Conservation (phyloP, 2,329 filamentous ascomycete species). For the Tolypocladium endophyticum region DNA sequence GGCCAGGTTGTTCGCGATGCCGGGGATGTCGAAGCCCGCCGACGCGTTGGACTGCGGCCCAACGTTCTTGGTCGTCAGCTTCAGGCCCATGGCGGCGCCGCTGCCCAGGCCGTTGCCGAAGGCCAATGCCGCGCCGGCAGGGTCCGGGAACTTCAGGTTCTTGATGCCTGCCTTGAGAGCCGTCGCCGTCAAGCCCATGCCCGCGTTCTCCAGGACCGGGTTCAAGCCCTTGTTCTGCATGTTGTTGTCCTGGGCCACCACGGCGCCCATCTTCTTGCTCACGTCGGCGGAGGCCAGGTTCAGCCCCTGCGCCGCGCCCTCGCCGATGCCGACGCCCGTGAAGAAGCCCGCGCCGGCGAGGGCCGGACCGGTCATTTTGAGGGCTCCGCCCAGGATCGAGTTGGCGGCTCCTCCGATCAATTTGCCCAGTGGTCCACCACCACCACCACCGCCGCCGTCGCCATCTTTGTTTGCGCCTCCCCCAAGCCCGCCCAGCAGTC, state of each 20-base stretch:
- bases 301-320: slow-evolving; percentile 13
- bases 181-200: slow-evolving; percentile 16
- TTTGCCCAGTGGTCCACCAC: background rate
- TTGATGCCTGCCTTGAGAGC: slow-evolving; percentile 13
- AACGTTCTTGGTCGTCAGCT: slow-evolving; percentile 6
- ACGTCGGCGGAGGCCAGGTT: slow-evolving; percentile 7
- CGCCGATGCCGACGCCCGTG: slow-evolving; percentile 13
- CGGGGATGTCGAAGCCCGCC: background rate
- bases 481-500: background rate
- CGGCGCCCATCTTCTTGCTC: slow-evolving; percentile 6
- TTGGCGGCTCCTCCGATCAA: slow-evolving; percentile 2
- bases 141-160: slow-evolving; percentile 6
- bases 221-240: slow-evolving; percentile 18
- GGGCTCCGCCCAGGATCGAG: background rate
- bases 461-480: background rate
- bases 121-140: slow-evolving; percentile 7
- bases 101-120: slow-evolving; percentile 13
- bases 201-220: slow-evolving; percentile 16
- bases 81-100: slow-evolving; percentile 12
- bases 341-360: slow-evolving; percentile 10
- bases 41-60: slow-evolving; percentile 9
- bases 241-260: slow-evolving; percentile 15
- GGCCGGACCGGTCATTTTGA: slow-evolving; percentile 1
- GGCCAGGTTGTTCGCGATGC: background rate
- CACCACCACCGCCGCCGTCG: background rate